A percentile compares a stretch with the other conserved stretches of the same genome.
Evolutionary conservation across 192 early-diverging fungal genomes (phyloP).

Genomic region (Jimgerdemannia flammicorona): DNA sequence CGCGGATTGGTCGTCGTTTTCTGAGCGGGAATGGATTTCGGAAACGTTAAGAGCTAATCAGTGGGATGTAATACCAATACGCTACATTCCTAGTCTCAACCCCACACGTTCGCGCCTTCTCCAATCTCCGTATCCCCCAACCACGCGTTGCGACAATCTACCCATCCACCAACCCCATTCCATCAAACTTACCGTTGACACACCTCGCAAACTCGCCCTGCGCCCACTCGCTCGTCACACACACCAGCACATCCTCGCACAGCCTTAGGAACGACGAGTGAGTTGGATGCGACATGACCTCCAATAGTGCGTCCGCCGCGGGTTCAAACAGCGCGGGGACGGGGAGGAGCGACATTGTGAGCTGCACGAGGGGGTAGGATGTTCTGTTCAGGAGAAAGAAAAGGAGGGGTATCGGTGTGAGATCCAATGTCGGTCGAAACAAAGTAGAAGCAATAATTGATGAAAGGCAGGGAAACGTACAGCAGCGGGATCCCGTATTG

Average conservation of each 20-base stretch:
- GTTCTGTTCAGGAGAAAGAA: slow-evolving; percentile 19
- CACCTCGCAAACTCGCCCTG: slow-evolving; percentile 33
- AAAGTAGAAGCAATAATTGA: not conserved
- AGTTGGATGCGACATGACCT: slow-evolving; percentile 41
- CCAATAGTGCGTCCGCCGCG: slow-evolving; percentile 48
- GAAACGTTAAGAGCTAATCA: not conserved
- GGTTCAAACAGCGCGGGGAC: slow-evolving; percentile 41
- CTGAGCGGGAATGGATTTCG: slow-evolving; percentile 6
- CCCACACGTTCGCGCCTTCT: too few species aligned
- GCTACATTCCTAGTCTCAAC: too few species aligned
- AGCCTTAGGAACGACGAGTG: slow-evolving; percentile 33
- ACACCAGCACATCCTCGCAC: slow-evolving; percentile 40
- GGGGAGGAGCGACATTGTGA: slow-evolving; percentile 34
- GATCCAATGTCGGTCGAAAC: not conserved
- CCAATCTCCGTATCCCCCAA: not conserved
- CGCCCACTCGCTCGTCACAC: slow-evolving; percentile 45
- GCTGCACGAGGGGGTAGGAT: slow-evolving; percentile 34
- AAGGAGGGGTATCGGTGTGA: not conserved
- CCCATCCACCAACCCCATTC: not conserved
- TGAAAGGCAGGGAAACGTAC: slow-evolving; percentile 21
- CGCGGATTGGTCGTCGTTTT: slow-evolving; percentile 44
- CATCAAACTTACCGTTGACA: slow-evolving; percentile 30
- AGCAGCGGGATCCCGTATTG: slow-evolving; percentile 50
- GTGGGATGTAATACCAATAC: too few species aligned
- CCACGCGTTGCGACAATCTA: not conserved